Evolutionary conservation across 768 basidiomycete genomes (phyloP), one percentile per base, ranked within the genome.

Genomic region (Trametes meyenii): DNA sequence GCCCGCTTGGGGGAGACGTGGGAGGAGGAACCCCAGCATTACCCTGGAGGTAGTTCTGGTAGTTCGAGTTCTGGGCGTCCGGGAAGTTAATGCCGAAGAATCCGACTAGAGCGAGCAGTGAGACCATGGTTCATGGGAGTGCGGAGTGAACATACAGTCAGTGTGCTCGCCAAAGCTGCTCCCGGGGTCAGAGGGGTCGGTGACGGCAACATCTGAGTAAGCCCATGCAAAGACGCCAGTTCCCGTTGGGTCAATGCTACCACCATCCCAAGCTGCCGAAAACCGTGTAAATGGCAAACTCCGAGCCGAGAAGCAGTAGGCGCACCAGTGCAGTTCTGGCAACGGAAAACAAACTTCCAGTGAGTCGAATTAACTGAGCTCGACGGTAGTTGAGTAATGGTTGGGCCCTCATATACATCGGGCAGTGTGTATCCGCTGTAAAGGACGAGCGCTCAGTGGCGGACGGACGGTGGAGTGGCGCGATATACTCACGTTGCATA

Each of bases 321-420:
- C 79, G 60, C 70, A 85, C 84, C 73, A 45, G 85, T 81, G 75
- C 86, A 88, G 71, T 85, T 82, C 67, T 86, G 83, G 78, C 86
- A 88, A 17, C 84, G 78, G 74, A 80, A 88, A 3, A 86, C 84
- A 81, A 83, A 86, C 63, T 85, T 85, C 85, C 85, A 87, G 64
- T 85, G 83, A 1, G 85, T 86, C 0, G 83, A 70, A 64, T 85
- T 85, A 24, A 86, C 78, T 56, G 72, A 77, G 16, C 81, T 79
- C 8, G 77, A 75, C 5, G 81, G 79, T 12, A 85, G 72, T 45
- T 78, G 78, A 1, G 85, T 86, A 49, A 88, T 71, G 16, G 77
- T 73, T 0, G 85, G 84, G 1, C 84, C 84, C 17, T 71, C 55
- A 68, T 84, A 78, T 33, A 73, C 75, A n/a, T 80, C 80, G 16